A percentile compares a stretch with the other conserved stretches of the same genome.
phyloP scores from a whole-genome alignment of 768 basidiomycete genomes.

The Russula compacta region DNA sequence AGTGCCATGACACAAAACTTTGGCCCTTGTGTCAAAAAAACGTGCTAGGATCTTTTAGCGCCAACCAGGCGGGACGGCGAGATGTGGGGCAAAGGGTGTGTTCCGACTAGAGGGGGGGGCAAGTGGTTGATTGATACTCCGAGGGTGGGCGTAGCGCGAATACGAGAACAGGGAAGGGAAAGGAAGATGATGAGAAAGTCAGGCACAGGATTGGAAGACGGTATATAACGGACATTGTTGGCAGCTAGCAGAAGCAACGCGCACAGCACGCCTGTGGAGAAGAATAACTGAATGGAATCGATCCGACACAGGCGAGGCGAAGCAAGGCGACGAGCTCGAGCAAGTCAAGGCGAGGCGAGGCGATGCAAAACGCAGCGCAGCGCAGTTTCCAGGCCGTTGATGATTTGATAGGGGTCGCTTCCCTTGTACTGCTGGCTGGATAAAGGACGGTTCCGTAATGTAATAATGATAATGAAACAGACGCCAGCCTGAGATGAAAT shows the following conservation, averaged over 20 bases:
- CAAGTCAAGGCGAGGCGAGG: neutral
- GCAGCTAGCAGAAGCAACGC: neutral
- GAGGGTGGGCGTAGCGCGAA: constrained; percentile 10
- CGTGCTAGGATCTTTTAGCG: neutral
- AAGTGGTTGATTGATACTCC: neutral
- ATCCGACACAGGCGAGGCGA: neutral
- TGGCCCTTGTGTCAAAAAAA: neutral
- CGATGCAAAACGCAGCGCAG: constrained; percentile 1
- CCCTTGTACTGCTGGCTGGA: constrained; percentile 1
- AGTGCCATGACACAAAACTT: constrained; percentile 19
- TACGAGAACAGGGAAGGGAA: neutral
- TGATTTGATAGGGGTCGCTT: constrained; percentile 7
- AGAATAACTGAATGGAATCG: neutral
- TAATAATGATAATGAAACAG: neutral
- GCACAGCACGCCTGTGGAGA: constrained; percentile 16
- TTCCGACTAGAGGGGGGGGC: too few relatives aligned
- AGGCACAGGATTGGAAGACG: constrained; percentile 7
- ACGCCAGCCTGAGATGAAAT: neutral
- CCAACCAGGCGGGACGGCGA: neutral
- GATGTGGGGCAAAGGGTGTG: neutral
- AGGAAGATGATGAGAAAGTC: neutral
- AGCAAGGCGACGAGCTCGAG: neutral
- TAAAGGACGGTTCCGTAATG: neutral
- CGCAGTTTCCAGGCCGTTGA: neutral
- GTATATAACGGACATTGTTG: constrained; percentile 8